Evolutionary conservation across 345 rosid species (phyloP), one percentile per base, ranked within the genome.

Genomic region (Boechera divaricarpa): DNA sequence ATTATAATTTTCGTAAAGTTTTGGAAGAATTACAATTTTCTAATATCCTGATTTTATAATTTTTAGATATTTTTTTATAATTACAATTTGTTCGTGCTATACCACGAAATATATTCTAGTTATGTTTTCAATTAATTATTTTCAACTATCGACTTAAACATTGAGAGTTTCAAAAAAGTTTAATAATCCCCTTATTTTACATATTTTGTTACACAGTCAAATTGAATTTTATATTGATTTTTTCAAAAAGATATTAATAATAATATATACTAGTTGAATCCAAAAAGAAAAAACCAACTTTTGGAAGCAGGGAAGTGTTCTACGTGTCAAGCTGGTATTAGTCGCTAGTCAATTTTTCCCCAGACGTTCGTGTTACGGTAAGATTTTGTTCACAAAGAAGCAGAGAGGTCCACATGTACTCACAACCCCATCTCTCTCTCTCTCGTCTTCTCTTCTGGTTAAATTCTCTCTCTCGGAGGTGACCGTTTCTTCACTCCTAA

Each of bases 361-460:
- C 38, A 58, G 80, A 80, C 86, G 88, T 87, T 74, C 63, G 83
- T 81, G 84, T 82, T 80, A 85, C 92, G 94, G 86, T 89, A 79
- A 79, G 79, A 74, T 63, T 80, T 75, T 10, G 49, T 65, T n/a
- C 55, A 74, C 24, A 21, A 21, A 38, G 7, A 64, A 60, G 10
- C 33, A 51, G 39, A 56, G 39, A 63, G 77, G 67, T 71, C 78
- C 83, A 79, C 84, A 72, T 77, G 75, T 79, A 63, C 60, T 70
- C 74, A 67, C 75, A 70, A 36, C 45, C 3, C 12, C 6, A 13
- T 44, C 48, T 70, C 73, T 71, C 47, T 67, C 57, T 29, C 76
- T 35, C 72, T 69, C 70, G 29, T 36, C 76, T 42, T 36, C 65
- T 70, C 76, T 55, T 61, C 33, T 26, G 29, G 47, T 71, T 62